Percentiles rank a stretch among this genome's conserved stretches.
phyloP scores from a whole-genome alignment of 2,329 filamentous ascomycete genomes.

The Verticillium nonalfalfae region DNA sequence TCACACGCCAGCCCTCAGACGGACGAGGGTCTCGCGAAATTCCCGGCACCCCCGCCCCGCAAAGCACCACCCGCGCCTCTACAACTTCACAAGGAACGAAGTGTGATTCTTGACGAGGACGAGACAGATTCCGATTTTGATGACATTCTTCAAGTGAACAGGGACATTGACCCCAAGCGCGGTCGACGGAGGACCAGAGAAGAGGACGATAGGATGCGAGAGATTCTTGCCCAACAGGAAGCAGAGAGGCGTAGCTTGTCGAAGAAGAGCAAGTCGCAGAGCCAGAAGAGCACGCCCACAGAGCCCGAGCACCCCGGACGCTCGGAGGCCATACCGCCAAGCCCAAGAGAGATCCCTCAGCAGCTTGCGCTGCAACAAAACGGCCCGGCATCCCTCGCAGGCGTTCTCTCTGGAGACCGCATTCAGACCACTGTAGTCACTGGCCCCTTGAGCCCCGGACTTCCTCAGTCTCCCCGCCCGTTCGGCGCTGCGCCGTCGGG shows the following conservation, averaged over 20 bases:
- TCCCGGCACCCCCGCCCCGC: slow-evolving; percentile 57
- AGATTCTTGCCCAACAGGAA: slow-evolving; percentile 59
- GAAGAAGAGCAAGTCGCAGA: slow-evolving; percentile 61
- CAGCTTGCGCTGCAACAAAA: slow-evolving; percentile 27
- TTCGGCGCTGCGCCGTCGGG: slow-evolving; percentile 17
- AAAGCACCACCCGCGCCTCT: slow-evolving; percentile 84
- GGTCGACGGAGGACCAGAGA: slow-evolving; percentile 80
- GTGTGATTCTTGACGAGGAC: slow-evolving; percentile 44
- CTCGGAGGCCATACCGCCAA: slow-evolving; percentile 25
- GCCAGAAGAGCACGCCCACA: slow-evolving; percentile 33
- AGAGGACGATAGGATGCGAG: slow-evolving; percentile 77
- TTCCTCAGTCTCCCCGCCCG: slow-evolving; percentile 56
- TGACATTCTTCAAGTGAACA: slow-evolving; percentile 64
- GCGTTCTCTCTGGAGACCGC: slow-evolving; percentile 35
- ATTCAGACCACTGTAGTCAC: background rate
- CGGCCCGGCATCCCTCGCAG: slow-evolving; percentile 44
- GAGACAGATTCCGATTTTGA: slow-evolving; percentile 79
- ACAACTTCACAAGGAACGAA: slow-evolving; percentile 52
- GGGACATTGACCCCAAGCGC: slow-evolving; percentile 54
- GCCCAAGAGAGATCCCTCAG: slow-evolving; percentile 26
- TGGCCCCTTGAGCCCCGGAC: slow-evolving; percentile 43
- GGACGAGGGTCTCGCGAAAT: slow-evolving; percentile 40
- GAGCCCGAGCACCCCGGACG: slow-evolving; percentile 24
- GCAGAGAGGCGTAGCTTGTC: slow-evolving; percentile 66
- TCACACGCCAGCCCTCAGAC: slow-evolving; percentile 36